phyloP scores from a whole-genome alignment of 1,284 basidiomycete species.

The Takashimella koratensis region DNA sequence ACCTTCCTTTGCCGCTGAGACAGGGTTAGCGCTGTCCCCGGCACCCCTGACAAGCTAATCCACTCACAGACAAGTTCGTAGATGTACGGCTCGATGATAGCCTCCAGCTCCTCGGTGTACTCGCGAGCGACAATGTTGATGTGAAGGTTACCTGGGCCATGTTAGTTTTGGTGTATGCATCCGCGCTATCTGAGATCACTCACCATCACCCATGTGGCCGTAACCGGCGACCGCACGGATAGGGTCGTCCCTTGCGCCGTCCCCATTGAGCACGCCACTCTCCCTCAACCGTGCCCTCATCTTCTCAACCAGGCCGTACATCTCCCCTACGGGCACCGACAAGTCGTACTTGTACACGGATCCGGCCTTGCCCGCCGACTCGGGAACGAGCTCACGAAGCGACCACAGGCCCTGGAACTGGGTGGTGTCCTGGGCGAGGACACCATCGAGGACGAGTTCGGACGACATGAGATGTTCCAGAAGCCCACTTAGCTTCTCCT shows the following conservation, averaged over 20 bases:
- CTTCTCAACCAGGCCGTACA: conserved; percentile 83
- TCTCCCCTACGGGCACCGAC: conserved; percentile 80
- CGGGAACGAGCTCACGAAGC: conserved; percentile 89
- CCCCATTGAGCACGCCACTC: conserved; percentile 64
- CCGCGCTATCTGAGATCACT: no score
- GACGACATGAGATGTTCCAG: conserved; percentile 76
- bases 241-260: conserved; percentile 56
- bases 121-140: conserved; percentile 85
- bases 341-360: conserved; percentile 98
- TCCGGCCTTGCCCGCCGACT: conserved; percentile 90
- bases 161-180: not conserved
- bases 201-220: conserved; percentile 94
- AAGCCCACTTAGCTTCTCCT: conserved; percentile 86
- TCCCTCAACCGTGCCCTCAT: conserved; percentile 70
- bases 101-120: conserved; percentile 79
- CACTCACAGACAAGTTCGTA: conserved; percentile 74
- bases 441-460: conserved; percentile 83
- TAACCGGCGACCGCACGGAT: conserved; percentile 86
- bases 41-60: not conserved
- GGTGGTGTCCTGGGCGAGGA: conserved; percentile 84
- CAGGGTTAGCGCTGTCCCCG: not conserved
- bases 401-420: conserved; percentile 91
- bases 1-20: conserved; percentile 58
- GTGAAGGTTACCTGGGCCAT: conserved; percentile 75
- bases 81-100: conserved; percentile 88